Evolutionary conservation across 2,329 filamentous ascomycete species (phyloP).

Genomic region (Penicillium sp.): DNA sequence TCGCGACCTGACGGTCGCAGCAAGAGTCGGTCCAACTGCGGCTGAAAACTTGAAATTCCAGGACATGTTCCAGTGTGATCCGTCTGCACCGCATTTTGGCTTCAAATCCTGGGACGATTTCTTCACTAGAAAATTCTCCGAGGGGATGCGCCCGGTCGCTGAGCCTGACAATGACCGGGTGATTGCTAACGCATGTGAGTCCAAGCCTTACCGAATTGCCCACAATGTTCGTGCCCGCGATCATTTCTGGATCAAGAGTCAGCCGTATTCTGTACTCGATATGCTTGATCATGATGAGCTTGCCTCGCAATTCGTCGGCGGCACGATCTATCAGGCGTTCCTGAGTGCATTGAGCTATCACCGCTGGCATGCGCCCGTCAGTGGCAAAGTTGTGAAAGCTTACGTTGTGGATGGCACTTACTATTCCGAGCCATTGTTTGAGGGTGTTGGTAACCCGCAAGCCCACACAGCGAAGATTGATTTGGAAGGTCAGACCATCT

Average conservation of each 20-base stretch:
- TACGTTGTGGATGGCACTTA: conserved; percentile 68
- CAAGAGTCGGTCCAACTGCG: conserved; percentile 27
- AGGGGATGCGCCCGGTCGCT: conserved; percentile 61
- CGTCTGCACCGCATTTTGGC: conserved; percentile 45
- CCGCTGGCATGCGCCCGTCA: conserved; percentile 72
- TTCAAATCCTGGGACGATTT: conserved; percentile 72
- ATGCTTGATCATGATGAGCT: conserved; percentile 64
- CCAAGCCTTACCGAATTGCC: conserved; percentile 59
- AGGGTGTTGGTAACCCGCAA: conserved; percentile 47
- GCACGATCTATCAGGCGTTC: conserved; percentile 72
- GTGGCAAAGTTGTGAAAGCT: conserved; percentile 61
- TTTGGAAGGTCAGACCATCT: conserved; percentile 36
- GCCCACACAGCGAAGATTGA: conserved; percentile 33
- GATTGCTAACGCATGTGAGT: conserved; percentile 69
- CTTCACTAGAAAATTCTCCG: conserved; percentile 64
- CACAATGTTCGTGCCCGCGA: conserved; percentile 59
- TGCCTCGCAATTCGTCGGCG: conserved; percentile 59
- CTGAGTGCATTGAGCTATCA: conserved; percentile 70
- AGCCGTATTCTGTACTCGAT: conserved; percentile 67
- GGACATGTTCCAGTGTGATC: conserved; percentile 37
- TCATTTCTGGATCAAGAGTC: conserved; percentile 69
- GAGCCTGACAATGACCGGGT: conserved; percentile 54
- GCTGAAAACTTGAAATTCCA: conserved; percentile 33
- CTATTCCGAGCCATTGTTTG: conserved; percentile 64
- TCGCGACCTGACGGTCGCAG: conserved; percentile 46